Evolutionary conservation across 2,329 filamentous ascomycete species (phyloP).

Genomic region (Verticillium alfalfae): DNA sequence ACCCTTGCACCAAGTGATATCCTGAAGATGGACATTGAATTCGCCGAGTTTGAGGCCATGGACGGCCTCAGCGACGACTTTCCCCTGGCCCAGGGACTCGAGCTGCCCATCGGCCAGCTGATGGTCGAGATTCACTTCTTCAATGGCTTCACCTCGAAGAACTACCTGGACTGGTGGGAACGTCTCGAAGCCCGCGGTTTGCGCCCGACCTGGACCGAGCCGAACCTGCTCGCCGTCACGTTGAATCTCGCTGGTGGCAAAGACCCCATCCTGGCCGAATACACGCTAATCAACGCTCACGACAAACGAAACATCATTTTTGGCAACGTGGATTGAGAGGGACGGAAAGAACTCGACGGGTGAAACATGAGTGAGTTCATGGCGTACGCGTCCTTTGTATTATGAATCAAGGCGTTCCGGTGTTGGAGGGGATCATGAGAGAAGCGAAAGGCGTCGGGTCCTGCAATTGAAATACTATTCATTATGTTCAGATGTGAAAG

Average conservation of each 20-base stretch:
- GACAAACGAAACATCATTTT: conserved; percentile 11
- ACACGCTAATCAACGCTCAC: conserved; percentile 16
- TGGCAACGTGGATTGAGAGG: neutral
- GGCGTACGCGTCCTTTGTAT: neutral
- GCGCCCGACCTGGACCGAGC: conserved; percentile 17
- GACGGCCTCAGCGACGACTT: conserved; percentile 17
- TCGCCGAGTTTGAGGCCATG: conserved; percentile 24
- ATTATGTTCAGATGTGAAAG: too few relatives aligned
- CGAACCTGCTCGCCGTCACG: conserved; percentile 14
- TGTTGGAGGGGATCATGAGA: neutral
- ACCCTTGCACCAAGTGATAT: conserved; percentile 21
- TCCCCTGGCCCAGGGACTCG: conserved; percentile 5
- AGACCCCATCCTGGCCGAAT: conserved; percentile 13
- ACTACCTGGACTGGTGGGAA: conserved; percentile 16
- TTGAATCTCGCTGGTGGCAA: conserved; percentile 7
- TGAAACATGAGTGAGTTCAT: neutral
- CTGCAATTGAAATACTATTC: too few relatives aligned
- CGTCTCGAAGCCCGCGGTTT: conserved; percentile 14
- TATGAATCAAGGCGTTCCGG: neutral
- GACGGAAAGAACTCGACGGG: too few relatives aligned
- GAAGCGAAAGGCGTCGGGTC: too few relatives aligned
- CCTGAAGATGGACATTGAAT: conserved; percentile 33
- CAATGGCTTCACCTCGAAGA: conserved; percentile 3
- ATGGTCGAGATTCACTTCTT: conserved; percentile 14
- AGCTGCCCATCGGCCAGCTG: conserved; percentile 13